These are phyloP conservation scores for Fusarium pseudonygamai DNA, from an alignment of 2,329 filamentous ascomycete genomes.

Conservation along the genomic window DNA sequence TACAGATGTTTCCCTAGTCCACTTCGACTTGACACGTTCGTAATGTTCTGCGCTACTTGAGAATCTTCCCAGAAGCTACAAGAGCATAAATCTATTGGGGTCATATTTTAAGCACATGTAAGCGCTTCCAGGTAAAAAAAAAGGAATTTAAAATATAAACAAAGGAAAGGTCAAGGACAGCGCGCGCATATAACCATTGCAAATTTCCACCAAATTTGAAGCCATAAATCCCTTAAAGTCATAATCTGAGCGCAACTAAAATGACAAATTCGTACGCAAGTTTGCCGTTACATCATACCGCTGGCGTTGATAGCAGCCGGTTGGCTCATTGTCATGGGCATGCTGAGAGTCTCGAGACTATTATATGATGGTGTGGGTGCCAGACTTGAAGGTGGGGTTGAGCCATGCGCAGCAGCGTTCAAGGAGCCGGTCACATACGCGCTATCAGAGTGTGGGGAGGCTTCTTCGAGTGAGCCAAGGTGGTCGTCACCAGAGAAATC, in stretches of 20 bases:
- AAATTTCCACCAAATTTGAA: constrained; percentile 39
- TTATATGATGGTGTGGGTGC: constrained; percentile 57
- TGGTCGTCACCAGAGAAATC: constrained; percentile 85
- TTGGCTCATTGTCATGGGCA: constrained; percentile 71
- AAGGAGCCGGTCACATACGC: constrained; percentile 68
- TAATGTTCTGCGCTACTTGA: constrained; percentile 15
- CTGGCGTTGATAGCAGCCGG: constrained; percentile 58
- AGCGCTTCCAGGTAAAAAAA: constrained; percentile 40
- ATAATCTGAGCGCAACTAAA: constrained; percentile 42
- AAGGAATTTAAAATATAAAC: constrained; percentile 40
- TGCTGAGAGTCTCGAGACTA: constrained; percentile 69
- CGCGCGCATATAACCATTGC: constrained; percentile 32
- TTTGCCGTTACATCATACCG: constrained; percentile 54
- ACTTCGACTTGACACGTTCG: constrained; percentile 18
- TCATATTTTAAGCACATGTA: constrained; percentile 41
- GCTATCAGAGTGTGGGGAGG: constrained; percentile 76
- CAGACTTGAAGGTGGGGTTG: constrained; percentile 34
- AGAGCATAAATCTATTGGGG: constrained; percentile 40
- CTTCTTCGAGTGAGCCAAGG: constrained; percentile 80
- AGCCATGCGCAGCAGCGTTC: constrained; percentile 54
- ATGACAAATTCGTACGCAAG: constrained; percentile 37
- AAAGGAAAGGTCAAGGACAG: constrained; percentile 38
- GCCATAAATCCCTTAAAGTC: constrained; percentile 43
- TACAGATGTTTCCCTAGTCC: constrained; percentile 41
- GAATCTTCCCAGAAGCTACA: constrained; percentile 19